A percentile compares a stretch with the other conserved stretches of the same genome.
Evolutionary conservation across 1,139 yeast genomes (phyloP).

Genomic region (Hanseniaspora gamundiae): DNA sequence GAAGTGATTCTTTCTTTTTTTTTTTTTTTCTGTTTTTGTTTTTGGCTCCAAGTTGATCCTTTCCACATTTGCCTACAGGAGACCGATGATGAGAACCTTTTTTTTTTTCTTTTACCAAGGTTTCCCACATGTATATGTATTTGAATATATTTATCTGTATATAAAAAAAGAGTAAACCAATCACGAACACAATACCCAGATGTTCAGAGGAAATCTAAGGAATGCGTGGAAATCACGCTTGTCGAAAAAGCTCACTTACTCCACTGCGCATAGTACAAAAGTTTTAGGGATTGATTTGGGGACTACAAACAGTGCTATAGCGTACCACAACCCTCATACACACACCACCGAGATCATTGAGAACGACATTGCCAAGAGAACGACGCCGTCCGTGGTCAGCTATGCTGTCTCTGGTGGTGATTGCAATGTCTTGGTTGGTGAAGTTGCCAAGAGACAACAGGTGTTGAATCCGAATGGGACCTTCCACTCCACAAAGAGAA

Average conservation of each 20-base stretch:
- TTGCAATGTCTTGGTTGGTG: constrained; percentile 38
- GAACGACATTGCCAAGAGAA: constrained; percentile 54
- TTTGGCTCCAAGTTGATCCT: no score
- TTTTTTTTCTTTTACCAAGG: no score
- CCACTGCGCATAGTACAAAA: constrained; percentile 12
- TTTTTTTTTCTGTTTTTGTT: no score
- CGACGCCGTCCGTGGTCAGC: constrained; percentile 67
- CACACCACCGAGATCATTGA: constrained; percentile 37
- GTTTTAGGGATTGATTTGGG: constrained; percentile 74
- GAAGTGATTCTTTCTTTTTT: no score
- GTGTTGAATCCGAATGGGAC: constrained; percentile 54
- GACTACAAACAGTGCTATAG: constrained; percentile 75
- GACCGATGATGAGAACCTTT: no score
- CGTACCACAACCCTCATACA: constrained; percentile 39
- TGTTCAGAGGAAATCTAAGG: not conserved
- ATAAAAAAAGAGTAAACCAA: not conserved
- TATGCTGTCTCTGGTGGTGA: constrained; percentile 20
- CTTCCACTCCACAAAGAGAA: constrained; percentile 60
- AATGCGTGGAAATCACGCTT: constrained; percentile 1
- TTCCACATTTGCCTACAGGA: no score
- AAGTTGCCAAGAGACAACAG: constrained; percentile 57
- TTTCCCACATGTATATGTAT: no score
- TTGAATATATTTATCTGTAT: no score
- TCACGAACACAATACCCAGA: not conserved
- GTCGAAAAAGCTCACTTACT: not conserved